Evolutionary conservation across 306 rosid species (phyloP), one percentile per base, ranked within the genome.

Genomic region (Dalbergia oliveri): DNA sequence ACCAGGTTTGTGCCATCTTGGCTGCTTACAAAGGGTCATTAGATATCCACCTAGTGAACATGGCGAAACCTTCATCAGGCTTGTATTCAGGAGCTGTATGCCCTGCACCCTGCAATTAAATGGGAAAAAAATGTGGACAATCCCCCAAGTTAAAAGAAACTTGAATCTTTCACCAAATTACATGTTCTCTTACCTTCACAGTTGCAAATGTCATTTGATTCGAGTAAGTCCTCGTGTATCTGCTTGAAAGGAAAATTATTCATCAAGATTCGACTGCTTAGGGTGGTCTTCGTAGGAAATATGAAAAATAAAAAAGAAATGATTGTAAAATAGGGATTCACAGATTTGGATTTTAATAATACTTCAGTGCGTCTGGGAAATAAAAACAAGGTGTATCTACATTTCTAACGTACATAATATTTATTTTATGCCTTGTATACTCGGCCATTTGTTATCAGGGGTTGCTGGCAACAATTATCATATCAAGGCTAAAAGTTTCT

Each of bases 201-300:
- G 84, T 86, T 21, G 82, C 82, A 79, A 69, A 86, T 26, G 82
- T 70, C 37, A 82, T 49, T 65, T 80, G 39, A 13, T 79, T 86
- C n/a, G 86, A 64, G 62, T 82, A 82, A 70, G 75, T 70, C 75
- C 62, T 70, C n/a, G 62, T 70, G 75, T 50, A 70, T 50, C 62
- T 70, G 47, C n/a, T 8, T 4, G 39, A 31, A 50, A 33, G 43
- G 12, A 31, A 26, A 14, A 6, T 3, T 31, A 13, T 8, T 8
- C 1, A 19, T 49, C 19, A 66, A 5, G 15, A 18, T 16, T 49
- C 8, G 3, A 18, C 23, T 11, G 13, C 33, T 39, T 39, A 11
- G 39, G 54, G 6, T 37, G 7, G 5, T 37, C 41, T 37, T 37
- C 8, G 41, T 37, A 37, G 41, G 41, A 37, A 37, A 37, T 6